Evolutionary conservation across 768 basidiomycete species (phyloP).

Genomic region (Cyclocybe cylindracea): DNA sequence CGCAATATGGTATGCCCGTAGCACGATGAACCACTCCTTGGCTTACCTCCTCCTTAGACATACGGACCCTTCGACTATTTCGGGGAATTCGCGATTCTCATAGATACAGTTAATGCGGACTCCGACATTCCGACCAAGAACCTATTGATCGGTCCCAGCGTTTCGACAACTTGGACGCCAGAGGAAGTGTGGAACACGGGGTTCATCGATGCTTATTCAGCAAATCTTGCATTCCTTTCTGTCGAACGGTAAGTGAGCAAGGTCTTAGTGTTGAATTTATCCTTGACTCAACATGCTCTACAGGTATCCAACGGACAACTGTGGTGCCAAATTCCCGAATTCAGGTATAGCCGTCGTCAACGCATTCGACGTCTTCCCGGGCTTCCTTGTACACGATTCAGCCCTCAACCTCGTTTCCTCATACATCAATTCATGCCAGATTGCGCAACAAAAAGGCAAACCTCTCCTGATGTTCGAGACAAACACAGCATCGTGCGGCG

Average conservation of each 20-base stretch:
- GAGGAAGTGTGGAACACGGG: slow-evolving; percentile 55
- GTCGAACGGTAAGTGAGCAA: slow-evolving; percentile 52
- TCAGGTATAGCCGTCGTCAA: slow-evolving; percentile 33
- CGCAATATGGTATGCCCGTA: slow-evolving; percentile 22
- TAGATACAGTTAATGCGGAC: slow-evolving; percentile 42
- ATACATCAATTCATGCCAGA: slow-evolving; percentile 50
- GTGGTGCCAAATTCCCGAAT: slow-evolving; percentile 44
- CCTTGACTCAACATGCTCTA: slow-evolving; percentile 27
- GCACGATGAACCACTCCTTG: neutral
- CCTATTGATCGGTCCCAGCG: slow-evolving; percentile 57
- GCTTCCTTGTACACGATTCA: slow-evolving; percentile 61
- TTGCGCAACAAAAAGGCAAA: slow-evolving; percentile 42
- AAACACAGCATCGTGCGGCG: slow-evolving; percentile 68
- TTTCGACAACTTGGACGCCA: slow-evolving; percentile 52
- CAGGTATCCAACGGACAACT: slow-evolving; percentile 64
- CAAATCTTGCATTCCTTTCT: slow-evolving; percentile 42
- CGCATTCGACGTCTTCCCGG: slow-evolving; percentile 48
- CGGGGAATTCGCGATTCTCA: slow-evolving; percentile 50
- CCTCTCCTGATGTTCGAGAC: slow-evolving; percentile 68
- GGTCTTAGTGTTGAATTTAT: slow-evolving; percentile 9
- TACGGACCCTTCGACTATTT: slow-evolving; percentile 50
- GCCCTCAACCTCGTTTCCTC: slow-evolving; percentile 45
- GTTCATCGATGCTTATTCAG: slow-evolving; percentile 42
- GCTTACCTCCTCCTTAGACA: neutral
- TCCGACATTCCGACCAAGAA: slow-evolving; percentile 31